These are phyloP conservation scores for Nemania diffusa DNA, from an alignment of 2,329 filamentous ascomycete genomes.

Conservation along the genomic window DNA sequence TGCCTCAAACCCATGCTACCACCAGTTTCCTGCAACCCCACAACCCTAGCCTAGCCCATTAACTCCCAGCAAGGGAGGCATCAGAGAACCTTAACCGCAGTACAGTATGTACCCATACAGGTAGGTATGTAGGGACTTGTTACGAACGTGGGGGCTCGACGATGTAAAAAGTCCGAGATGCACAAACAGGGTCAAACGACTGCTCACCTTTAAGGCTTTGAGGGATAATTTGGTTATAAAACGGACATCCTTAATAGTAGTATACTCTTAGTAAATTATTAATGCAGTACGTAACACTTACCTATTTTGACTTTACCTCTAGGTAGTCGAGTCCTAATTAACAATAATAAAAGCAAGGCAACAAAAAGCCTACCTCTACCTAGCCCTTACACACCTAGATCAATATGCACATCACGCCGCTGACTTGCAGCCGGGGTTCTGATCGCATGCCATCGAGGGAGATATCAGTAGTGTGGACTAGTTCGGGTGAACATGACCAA, in stretches of 20 bases:
- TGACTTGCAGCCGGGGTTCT: slow-evolving; percentile 19
- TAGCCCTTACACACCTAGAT: background rate
- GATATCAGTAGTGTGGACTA: background rate
- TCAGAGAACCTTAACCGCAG: slow-evolving; percentile 5
- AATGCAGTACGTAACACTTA: too few relatives aligned
- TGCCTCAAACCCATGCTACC: background rate
- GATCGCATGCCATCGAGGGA: background rate
- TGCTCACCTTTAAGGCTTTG: background rate
- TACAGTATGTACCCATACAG: too few relatives aligned
- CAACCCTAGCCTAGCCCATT: background rate
- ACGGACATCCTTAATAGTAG: too few relatives aligned
- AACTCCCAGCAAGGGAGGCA: background rate
- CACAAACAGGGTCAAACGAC: background rate
- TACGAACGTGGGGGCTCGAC: background rate
- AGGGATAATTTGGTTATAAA: background rate
- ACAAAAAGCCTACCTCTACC: too few relatives aligned
- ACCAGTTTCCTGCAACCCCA: too few relatives aligned
- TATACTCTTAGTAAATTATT: too few relatives aligned
- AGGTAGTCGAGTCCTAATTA: background rate
- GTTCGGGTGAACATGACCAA: background rate
- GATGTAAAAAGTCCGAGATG: background rate
- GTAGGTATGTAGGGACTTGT: slow-evolving; percentile 10
- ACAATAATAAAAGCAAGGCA: background rate
- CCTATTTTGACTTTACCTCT: too few relatives aligned
- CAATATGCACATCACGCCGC: slow-evolving; percentile 24